Evolutionary conservation across 2,329 filamentous ascomycete species (phyloP).

Genomic region (Alternaria ventricosa): DNA sequence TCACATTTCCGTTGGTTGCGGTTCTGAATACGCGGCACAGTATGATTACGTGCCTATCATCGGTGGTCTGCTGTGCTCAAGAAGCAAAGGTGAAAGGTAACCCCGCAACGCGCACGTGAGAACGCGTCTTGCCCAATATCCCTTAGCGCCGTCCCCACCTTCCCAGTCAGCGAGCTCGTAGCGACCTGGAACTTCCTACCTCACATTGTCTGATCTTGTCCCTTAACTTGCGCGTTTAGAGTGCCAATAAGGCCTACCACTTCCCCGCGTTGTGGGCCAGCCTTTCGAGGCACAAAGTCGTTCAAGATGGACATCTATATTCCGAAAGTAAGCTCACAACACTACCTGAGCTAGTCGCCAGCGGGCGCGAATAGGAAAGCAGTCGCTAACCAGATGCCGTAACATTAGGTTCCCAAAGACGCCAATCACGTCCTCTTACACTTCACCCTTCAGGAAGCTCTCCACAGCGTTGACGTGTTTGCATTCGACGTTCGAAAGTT

Average conservation of each 20-base stretch:
- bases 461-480: slow-evolving; percentile 50
- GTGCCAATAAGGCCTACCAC: background rate
- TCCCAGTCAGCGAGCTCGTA: background rate
- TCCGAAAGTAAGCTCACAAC: slow-evolving; percentile 24
- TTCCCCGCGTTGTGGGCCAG: background rate
- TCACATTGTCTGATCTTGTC: background rate
- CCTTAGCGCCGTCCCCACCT: slow-evolving; percentile 14
- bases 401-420: slow-evolving; percentile 46
- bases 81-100: background rate
- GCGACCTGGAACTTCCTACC: background rate
- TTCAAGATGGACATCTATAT: slow-evolving; percentile 35
- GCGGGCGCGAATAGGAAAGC: background rate
- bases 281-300: background rate
- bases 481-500: slow-evolving; percentile 56
- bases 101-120: slow-evolving; percentile 18
- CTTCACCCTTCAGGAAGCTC: slow-evolving; percentile 47
- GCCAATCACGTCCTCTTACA: slow-evolving; percentile 53
- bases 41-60: background rate
- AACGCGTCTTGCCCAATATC: slow-evolving; percentile 1
- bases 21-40: background rate
- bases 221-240: background rate
- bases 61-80: background rate
- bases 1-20: background rate
- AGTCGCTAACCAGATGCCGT: background rate
- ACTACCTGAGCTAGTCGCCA: background rate